Evolutionary conservation across 2,329 filamentous ascomycete species (phyloP), one percentile per base, ranked within the genome.

Genomic region (Seiridium unicorne): DNA sequence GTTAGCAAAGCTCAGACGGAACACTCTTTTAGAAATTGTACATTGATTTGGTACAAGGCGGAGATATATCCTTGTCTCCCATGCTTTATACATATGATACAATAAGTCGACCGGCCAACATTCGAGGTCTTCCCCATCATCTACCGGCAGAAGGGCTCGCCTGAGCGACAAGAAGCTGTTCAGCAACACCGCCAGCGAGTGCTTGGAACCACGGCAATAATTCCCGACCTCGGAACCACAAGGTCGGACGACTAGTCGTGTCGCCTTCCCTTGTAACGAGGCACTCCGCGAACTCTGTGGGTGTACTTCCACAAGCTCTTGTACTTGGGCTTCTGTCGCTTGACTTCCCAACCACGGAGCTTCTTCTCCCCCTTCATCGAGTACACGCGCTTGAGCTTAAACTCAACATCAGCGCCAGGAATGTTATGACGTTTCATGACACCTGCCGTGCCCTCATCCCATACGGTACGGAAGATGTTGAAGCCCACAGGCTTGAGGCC

Each of bases 361-460:
- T 84, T 86, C 77, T 82, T 80, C 49, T 84, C 83, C 48, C 77
- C 78, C 80, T 89, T 88, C 68, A 88, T 76, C 67, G 84, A 84
- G 78, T 90, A 84, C 62, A 94, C 84, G 70, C 87, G 91, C 78
- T 89, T 89, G 71, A 87, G 86, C 79, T 91, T 91, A 76, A 96
- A 91, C 79, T 97, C 92, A 64, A 97, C 74, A 70, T 96, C 89
- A 61, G 88, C 87, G 53, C 92, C 92, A 35, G 86, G 83, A 63
- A 96, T 81, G 62, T 85, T 87, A 67, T 90, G 85, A 68, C 91
- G 85, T 71, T 87, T 81, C 94, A 99, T 97, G 64, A 99, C 92
- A 55, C 81, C 87, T n/a, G 86, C 87, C 57, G 91, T 99, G 68
- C 85, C 86, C 61, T 95, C 91, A 74, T 99, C 95, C 92, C 93